A percentile compares a stretch with the other conserved stretches of the same genome.
Conservation (phyloP, 768 basidiomycete species). For the Trametes meyenii region DNA sequence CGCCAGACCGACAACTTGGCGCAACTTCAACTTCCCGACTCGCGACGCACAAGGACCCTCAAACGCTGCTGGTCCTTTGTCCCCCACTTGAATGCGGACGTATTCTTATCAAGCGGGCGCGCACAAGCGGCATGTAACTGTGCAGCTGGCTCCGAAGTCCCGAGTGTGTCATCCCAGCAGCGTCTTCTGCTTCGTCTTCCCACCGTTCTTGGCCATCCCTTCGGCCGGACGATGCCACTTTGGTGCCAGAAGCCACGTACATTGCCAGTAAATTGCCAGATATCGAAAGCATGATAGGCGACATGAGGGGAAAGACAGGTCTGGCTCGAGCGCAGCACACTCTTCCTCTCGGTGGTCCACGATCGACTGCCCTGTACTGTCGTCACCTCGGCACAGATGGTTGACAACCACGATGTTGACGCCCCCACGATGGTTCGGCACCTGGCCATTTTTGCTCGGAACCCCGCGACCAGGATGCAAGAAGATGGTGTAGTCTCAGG, state of each 20-base stretch:
- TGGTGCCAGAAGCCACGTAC: neutral
- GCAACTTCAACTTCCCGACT: too few relatives aligned
- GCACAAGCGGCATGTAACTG: neutral
- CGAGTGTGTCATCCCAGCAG: neutral
- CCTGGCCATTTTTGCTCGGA: too few relatives aligned
- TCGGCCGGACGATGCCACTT: neutral
- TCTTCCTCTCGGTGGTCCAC: too few relatives aligned
- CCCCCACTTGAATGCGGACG: too few relatives aligned
- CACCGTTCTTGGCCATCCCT: neutral
- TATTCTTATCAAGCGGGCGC: neutral
- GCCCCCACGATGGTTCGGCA: too few relatives aligned
- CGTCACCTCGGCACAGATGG: too few relatives aligned
- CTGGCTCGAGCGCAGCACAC: neutral
- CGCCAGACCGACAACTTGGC: too few relatives aligned
- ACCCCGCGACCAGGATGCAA: neutral
- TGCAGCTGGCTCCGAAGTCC: neutral
- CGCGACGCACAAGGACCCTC: too few relatives aligned
- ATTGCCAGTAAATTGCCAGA: neutral
- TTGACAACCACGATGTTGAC: too few relatives aligned
- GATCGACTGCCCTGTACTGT: too few relatives aligned
- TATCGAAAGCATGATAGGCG: neutral
- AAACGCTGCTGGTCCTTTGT: too few relatives aligned
- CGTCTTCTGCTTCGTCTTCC: neutral
- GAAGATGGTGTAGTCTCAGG: neutral
- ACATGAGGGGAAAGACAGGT: slow-evolving; percentile 8